Evolutionary conservation across 495 filamentous ascomycete species (phyloP).

Genomic region (Podospora fimiseda): DNA sequence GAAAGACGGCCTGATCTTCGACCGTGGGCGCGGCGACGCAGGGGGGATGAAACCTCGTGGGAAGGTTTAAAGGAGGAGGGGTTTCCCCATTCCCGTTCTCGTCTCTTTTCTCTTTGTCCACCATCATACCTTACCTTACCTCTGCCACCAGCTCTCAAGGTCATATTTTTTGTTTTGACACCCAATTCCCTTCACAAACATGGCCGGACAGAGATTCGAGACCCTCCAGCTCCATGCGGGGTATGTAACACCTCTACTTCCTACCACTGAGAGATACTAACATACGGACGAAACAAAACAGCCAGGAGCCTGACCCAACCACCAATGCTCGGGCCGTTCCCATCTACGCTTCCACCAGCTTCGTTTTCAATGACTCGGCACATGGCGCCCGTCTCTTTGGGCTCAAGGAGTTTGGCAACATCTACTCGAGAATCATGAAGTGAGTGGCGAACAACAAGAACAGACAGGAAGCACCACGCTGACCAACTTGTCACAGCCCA

Average conservation of each 20-base stretch:
- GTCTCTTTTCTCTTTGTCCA: constrained; percentile 4
- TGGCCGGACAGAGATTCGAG: constrained; percentile 61
- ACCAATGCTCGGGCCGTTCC: constrained; percentile 91
- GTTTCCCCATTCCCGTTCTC: neutral
- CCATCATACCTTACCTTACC: neutral
- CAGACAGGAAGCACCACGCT: neutral
- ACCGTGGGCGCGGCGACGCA: neutral
- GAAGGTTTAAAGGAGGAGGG: neutral
- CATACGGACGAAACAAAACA: constrained; percentile 28
- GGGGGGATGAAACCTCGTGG: neutral
- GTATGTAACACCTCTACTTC: constrained; percentile 41
- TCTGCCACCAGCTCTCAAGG: neutral
- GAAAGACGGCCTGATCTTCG: neutral
- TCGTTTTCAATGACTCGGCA: constrained; percentile 90
- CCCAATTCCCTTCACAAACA: constrained; percentile 9
- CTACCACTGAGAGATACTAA: constrained; percentile 6
- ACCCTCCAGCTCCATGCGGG: constrained; percentile 96
- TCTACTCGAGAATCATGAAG: constrained; percentile 98
- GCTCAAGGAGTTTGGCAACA: constrained; percentile 97
- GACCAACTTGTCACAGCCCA: constrained; percentile 47
- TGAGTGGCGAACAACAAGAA: constrained; percentile 23
- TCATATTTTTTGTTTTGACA: constrained; percentile 3
- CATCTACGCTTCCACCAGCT: constrained; percentile 79
- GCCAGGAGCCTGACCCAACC: constrained; percentile 74
- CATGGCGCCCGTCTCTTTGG: constrained; percentile 94